Evolutionary conservation across 768 basidiomycete species (phyloP).

Genomic region (Termitomyces sp.): DNA sequence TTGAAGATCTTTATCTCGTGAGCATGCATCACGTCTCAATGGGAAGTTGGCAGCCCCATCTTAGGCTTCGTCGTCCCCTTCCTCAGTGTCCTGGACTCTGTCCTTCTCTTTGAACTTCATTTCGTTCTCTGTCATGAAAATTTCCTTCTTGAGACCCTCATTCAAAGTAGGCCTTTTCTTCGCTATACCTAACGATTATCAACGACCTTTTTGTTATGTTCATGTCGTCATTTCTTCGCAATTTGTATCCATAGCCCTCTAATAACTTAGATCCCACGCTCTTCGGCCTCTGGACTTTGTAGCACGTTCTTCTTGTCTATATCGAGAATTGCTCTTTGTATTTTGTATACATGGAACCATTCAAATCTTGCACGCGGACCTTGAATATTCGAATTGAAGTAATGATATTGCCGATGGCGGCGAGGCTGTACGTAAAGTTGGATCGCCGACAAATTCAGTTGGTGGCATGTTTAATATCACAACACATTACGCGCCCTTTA

Average conservation of each 20-base stretch:
- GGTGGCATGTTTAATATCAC: neutral
- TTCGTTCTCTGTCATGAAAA: neutral
- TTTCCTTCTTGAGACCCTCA: neutral
- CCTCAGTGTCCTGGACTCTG: neutral
- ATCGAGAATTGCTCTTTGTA: neutral
- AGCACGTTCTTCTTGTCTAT: neutral
- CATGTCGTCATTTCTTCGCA: neutral
- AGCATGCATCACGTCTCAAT: conserved; percentile 82
- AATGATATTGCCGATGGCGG: neutral
- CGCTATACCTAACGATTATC: neutral
- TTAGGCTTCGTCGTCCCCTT: conserved; percentile 50
- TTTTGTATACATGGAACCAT: neutral
- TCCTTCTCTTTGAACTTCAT: neutral
- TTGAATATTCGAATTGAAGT: neutral
- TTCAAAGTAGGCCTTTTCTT: neutral
- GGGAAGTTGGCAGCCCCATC: conserved; percentile 80
- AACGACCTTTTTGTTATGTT: neutral
- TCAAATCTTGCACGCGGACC: neutral
- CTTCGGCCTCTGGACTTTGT: neutral
- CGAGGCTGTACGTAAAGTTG: neutral
- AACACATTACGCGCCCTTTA: neutral
- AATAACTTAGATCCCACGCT: neutral
- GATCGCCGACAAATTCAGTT: neutral
- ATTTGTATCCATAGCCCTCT: conserved; percentile 15
- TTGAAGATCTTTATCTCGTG: conserved; percentile 70